phyloP scores from a whole-genome alignment of 2,329 filamentous ascomycete genomes.

The Balansia obtecta region DNA sequence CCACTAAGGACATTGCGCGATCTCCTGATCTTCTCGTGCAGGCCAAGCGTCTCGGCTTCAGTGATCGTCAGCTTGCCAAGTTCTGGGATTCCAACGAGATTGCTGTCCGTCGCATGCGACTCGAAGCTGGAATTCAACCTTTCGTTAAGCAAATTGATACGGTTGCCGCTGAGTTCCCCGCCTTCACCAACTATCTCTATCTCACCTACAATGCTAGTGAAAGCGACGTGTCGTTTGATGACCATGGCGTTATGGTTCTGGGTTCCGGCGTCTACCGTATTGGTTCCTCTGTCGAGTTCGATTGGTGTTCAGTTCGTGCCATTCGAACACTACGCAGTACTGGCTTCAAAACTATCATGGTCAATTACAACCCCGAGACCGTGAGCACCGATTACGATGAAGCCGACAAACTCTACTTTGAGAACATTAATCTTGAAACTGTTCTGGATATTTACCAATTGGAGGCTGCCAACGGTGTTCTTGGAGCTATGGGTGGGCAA shows the following conservation, averaged over 20 bases:
- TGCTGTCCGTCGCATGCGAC: slow-evolving; percentile 68
- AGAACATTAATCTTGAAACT: slow-evolving; percentile 84
- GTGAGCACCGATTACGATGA: slow-evolving; percentile 89
- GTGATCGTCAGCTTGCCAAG: slow-evolving; percentile 81
- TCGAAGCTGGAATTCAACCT: slow-evolving; percentile 77
- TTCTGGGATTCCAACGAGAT: slow-evolving; percentile 94
- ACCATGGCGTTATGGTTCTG: slow-evolving; percentile 90
- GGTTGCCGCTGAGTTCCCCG: slow-evolving; percentile 91
- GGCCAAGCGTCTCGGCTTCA: slow-evolving; percentile 91
- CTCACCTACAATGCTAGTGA: slow-evolving; percentile 88
- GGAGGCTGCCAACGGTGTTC: slow-evolving; percentile 70
- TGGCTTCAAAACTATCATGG: slow-evolving; percentile 91
- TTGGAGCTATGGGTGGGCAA: slow-evolving; percentile 94
- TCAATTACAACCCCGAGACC: slow-evolving; percentile 88
- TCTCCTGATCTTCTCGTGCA: slow-evolving; percentile 57
- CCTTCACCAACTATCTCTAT: slow-evolving; percentile 91
- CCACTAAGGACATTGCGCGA: slow-evolving; percentile 49
- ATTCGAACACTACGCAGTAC: slow-evolving; percentile 79
- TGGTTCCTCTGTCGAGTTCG: slow-evolving; percentile 94
- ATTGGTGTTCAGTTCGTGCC: slow-evolving; percentile 95
- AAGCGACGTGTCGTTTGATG: slow-evolving; percentile 72
- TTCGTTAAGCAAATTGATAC: slow-evolving; percentile 98
- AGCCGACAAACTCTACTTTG: slow-evolving; percentile 88
- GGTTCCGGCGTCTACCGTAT: slow-evolving; percentile 96
- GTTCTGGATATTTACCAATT: slow-evolving; percentile 88